A percentile compares a stretch with the other conserved stretches of the same genome.
phyloP scores from a whole-genome alignment of 2,329 filamentous ascomycete genomes.

The Arachnomyces sp. region DNA sequence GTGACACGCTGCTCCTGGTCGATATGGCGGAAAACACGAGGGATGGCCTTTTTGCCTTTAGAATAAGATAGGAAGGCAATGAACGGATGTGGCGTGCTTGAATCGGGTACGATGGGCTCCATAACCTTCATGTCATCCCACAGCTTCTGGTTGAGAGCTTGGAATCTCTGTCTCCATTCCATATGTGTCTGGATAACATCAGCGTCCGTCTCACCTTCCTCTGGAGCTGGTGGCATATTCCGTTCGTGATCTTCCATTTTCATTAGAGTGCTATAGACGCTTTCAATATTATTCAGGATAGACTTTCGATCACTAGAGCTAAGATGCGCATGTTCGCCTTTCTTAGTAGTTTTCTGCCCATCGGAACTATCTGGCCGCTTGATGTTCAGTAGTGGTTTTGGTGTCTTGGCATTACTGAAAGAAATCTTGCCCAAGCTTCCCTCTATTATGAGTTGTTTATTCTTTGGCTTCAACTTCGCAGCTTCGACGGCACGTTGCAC shows the following conservation, averaged over 20 bases:
- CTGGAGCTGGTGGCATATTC: slow-evolving; percentile 61
- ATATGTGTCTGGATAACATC: slow-evolving; percentile 66
- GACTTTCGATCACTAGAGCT: slow-evolving; percentile 69
- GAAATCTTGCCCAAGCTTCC: slow-evolving; percentile 96
- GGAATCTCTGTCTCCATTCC: slow-evolving; percentile 68
- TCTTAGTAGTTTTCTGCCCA: slow-evolving; percentile 44
- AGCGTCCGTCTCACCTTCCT: slow-evolving; percentile 45
- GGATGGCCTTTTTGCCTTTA: slow-evolving; percentile 94
- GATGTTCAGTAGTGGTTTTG: slow-evolving; percentile 89
- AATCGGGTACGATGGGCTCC: slow-evolving; percentile 73
- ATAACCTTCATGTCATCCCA: slow-evolving; percentile 88
- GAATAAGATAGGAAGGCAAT: slow-evolving; percentile 90
- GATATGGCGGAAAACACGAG: slow-evolving; percentile 88
- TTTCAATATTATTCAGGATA: slow-evolving; percentile 78
- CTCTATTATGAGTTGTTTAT: slow-evolving; percentile 92
- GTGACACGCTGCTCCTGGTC: slow-evolving; percentile 85
- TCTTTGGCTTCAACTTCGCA: slow-evolving; percentile 95
- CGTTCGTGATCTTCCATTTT: slow-evolving; percentile 89
- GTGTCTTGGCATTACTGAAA: slow-evolving; percentile 97
- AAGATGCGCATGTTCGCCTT: slow-evolving; percentile 39
- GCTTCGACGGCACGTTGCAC: slow-evolving; percentile 95
- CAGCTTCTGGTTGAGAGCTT: slow-evolving; percentile 67
- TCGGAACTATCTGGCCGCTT: slow-evolving; percentile 70
- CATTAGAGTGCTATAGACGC: slow-evolving; percentile 82
- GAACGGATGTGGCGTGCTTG: slow-evolving; percentile 72